These are phyloP conservation scores for Phytophthora pluvialis DNA, from an alignment of 352 stramenopile genomes.

Conservation along the genomic window DNA sequence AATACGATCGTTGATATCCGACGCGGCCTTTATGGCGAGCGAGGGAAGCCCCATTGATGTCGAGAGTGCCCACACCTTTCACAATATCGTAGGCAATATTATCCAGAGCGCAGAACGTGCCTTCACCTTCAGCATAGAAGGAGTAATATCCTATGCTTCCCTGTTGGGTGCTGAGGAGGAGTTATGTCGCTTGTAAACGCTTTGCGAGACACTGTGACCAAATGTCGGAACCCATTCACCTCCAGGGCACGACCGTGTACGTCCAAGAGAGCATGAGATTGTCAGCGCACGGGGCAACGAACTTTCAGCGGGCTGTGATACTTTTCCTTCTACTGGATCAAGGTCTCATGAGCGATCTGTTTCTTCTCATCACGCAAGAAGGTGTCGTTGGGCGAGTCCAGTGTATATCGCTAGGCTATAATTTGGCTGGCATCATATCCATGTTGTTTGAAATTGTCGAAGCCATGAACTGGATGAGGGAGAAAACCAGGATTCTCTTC, in stretches of 20 bases:
- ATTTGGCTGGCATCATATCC: slow-evolving; percentile 26
- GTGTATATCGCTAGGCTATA: slow-evolving; percentile 34
- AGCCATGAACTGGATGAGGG: slow-evolving; percentile 5
- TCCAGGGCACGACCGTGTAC: too few relatives aligned
- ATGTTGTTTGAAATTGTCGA: slow-evolving; percentile 35
- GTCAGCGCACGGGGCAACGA: slow-evolving; percentile 16
- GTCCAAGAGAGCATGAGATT: slow-evolving; percentile 23
- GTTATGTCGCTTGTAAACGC: too few relatives aligned
- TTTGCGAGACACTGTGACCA: too few relatives aligned
- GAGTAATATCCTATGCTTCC: slow-evolving; percentile 13
- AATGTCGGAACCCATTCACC: too few relatives aligned
- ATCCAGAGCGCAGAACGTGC: slow-evolving; percentile 19
- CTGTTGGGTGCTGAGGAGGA: too few relatives aligned
- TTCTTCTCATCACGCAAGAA: slow-evolving; percentile 33
- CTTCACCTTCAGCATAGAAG: slow-evolving; percentile 21
- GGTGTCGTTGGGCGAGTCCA: slow-evolving; percentile 12
- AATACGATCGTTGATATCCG: slow-evolving; percentile 13
- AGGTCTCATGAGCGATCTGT: slow-evolving; percentile 32
- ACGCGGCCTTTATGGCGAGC: slow-evolving; percentile 1
- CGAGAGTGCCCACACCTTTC: slow-evolving; percentile 13
- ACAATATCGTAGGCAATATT: slow-evolving; percentile 18
- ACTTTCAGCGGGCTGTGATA: slow-evolving; percentile 15
- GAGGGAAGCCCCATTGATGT: slow-evolving; percentile 23
- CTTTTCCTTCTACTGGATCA: slow-evolving; percentile 26
- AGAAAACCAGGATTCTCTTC: neutral